Evolutionary conservation across 2,329 filamentous ascomycete genomes (phyloP).

Genomic region (Aspergillus clavatus): DNA sequence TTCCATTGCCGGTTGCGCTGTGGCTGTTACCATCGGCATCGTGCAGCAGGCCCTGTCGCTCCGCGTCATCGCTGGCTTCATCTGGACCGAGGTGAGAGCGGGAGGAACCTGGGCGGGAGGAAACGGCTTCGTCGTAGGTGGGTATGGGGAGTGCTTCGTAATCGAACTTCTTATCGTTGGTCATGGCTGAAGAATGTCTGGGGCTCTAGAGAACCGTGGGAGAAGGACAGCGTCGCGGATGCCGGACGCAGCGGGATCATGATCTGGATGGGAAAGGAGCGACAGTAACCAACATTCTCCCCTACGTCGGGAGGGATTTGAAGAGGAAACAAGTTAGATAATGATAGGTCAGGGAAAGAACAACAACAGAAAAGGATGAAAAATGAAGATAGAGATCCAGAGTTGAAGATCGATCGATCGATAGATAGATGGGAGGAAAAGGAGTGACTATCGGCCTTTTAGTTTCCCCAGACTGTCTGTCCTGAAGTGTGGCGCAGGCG

Average conservation of each 20-base stretch:
- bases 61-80: constrained; percentile 64
- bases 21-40: constrained; percentile 47
- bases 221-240: constrained; percentile 26
- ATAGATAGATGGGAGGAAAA: too few species aligned
- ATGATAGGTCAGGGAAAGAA: constrained; percentile 2
- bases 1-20: constrained; percentile 32
- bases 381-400: constrained; percentile 4
- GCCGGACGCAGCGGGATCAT: constrained; percentile 34
- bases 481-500: not conserved
- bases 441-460: not conserved
- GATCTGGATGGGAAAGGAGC: constrained; percentile 33
- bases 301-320: not conserved
- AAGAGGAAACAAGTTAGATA: not conserved
- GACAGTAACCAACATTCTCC: constrained; percentile 29
- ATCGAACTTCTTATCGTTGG: constrained; percentile 50
- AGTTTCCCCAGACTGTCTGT: not conserved
- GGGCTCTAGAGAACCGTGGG: constrained; percentile 30
- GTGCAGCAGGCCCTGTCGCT: constrained; percentile 70
- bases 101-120: constrained; percentile 52
- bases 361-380: constrained; percentile 9
- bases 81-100: constrained; percentile 48
- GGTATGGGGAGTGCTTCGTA: constrained; percentile 69
- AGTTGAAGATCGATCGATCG: not conserved
- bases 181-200: constrained; percentile 32
- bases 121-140: constrained; percentile 75